Base-by-base conservation (phyloP, 2,329 filamentous ascomycete genomes). In the Fusarium devonianum region DNA sequence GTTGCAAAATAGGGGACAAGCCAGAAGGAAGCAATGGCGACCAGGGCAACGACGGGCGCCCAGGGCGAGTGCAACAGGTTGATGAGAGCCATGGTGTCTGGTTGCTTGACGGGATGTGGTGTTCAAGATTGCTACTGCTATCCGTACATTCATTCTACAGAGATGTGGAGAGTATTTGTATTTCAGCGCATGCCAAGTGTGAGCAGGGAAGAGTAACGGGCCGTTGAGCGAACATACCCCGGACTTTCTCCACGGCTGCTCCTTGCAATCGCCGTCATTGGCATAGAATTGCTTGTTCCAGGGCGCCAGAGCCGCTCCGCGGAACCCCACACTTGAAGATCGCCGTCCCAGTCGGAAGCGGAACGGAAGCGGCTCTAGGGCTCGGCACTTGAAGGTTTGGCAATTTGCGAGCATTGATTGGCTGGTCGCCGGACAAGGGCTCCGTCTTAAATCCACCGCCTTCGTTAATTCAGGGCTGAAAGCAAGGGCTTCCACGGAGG, bases 1-100 rank as follows among this genome's bases (percentile, higher is more conserved):
- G 84, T 85, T 40, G 80, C 72, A n/a, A 87, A 67, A 69, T 85
- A 88, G 0, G 62, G 51, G 6, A 63, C 39, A 6, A 61, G 38
- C 2, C 63, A 64, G 36, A 48, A 61, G 9, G 41, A 49, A 7
- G 58, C 7, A 8, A 63, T 2, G n/a, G 47, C 51, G 1, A 37
- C 45, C 4, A 49, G 10, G 11, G 54, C 38, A n/a, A 36, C 50
- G 6, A 53, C 41, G 0, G 56, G 58, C 5, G 61, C 50, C 61
- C 61, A 64, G 3, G 61, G 61, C 0, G 61, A 59, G 13, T 54
- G 7, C 3, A 64, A 23, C 4, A 60, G 50, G 30, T 49, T 50
- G 11, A 54, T 28, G 5, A 64, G 22, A 28, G 61, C 58, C 61
- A 64, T 63, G n/a, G 12, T 52, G 10, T 11, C 3, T 4, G 8